Base-by-base conservation (phyloP, 371 early-diverging fungal species). In the Mucor circinelloides region DNA sequence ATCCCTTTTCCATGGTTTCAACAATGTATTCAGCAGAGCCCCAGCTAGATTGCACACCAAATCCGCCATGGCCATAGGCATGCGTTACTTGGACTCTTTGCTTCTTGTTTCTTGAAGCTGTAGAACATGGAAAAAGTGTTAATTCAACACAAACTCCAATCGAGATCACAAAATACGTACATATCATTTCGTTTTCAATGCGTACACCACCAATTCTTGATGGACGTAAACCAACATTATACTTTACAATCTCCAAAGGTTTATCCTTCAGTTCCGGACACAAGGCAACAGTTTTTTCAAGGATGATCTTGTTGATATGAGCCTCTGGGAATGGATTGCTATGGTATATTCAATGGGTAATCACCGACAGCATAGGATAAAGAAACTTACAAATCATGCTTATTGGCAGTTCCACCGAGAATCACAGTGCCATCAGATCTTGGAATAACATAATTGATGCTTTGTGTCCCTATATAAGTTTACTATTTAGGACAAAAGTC, bases 31-130 rank as follows among this genome's bases (percentile, higher is more conserved):
- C 76, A 3, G 91, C 89, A 57, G 87, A 80, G 12, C 92, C 94
- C 91, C 92, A 92, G 69, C 91, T 91, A 21, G 86, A 83, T 71
- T 91, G 89, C 69, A 75, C 80, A 71, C 90, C 93, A 66, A 83
- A 89, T 0, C 91, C 90, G 27, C 92, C 92, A 75, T 95, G 95
- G 0, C 95, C 95, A 78, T 93, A 93, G 63, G 90, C 89, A 75
- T 93, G 91, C 10, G 86, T 83, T 2, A 92, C 75, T 36, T 88
- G 31, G 9, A 90, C 72, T 6, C 44, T 46, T 13, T 19, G 19
- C 7, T 44, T 32, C 21, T 48, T 27, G 21, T 58, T 34, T 21
- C 36, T 38, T 2, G 63, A 68, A 4, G 23, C 68, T 61, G 36
- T 19, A 27, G 32, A 7, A 12, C 28, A 23, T 21, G n/a, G n/a